phyloP scores from a whole-genome alignment of 164 flowering plant species.

The Piper betle region DNA sequence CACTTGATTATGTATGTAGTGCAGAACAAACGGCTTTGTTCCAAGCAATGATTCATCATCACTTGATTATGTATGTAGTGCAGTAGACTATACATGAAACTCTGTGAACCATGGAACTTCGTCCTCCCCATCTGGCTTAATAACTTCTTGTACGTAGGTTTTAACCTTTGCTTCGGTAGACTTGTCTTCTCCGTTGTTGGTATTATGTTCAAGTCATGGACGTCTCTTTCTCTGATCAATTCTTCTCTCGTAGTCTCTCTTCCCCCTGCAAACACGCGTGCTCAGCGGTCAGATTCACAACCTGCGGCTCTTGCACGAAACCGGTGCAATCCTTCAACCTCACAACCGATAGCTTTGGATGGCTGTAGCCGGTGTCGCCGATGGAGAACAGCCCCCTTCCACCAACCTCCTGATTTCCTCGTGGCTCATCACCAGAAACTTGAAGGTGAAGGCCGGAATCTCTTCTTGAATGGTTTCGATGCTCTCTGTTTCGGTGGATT shows the following conservation, averaged over 20 bases:
- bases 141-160: not conserved
- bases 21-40: too few species aligned
- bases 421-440: constrained; percentile 35
- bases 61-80: not conserved
- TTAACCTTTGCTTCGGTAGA: not conserved
- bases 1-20: not conserved
- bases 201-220: not conserved
- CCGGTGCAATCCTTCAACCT: constrained; percentile 18
- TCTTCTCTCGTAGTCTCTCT: not conserved
- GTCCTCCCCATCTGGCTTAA: not conserved
- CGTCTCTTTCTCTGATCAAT: not conserved
- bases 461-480: constrained; percentile 24
- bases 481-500: not conserved
- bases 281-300: constrained; percentile 10
- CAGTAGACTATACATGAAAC: not conserved
- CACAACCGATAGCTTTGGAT: constrained; percentile 14
- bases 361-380: constrained; percentile 2
- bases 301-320: constrained; percentile 26
- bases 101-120: too few species aligned
- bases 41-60: not conserved
- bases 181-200: not conserved
- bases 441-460: constrained; percentile 28
- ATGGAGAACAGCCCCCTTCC: not conserved
- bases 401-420: constrained; percentile 22
- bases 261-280: constrained; percentile 2